Evolutionary conservation across 2,329 filamentous ascomycete genomes (phyloP).

Genomic region (Lasiodiplodia hormozganensis): DNA sequence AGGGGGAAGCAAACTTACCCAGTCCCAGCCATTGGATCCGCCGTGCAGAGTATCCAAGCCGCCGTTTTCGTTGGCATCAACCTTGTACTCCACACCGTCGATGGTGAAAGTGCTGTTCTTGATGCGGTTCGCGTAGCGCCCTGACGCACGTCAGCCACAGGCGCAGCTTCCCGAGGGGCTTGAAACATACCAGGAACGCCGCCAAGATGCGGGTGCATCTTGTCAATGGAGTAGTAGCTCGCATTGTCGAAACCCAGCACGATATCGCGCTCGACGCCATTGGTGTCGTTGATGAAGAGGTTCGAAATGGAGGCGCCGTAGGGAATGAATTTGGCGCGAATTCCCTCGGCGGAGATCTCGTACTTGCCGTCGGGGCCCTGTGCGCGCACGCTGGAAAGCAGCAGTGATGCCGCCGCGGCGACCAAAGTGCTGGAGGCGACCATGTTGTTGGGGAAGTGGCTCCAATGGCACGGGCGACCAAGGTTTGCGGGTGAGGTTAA

Average conservation of each 20-base stretch:
- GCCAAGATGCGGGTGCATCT: slow-evolving; percentile 73
- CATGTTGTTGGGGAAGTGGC: slow-evolving; percentile 6
- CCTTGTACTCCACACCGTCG: slow-evolving; percentile 66
- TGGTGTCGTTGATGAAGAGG: slow-evolving; percentile 72
- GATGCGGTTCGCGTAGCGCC: slow-evolving; percentile 81
- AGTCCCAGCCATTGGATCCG: slow-evolving; percentile 76
- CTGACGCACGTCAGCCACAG: slow-evolving; percentile 24
- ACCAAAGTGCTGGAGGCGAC: slow-evolving; percentile 1
- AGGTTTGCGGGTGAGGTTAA: background rate
- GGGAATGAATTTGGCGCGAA: slow-evolving; percentile 73
- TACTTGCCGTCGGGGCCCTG: slow-evolving; percentile 64
- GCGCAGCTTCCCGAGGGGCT: background rate
- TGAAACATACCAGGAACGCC: slow-evolving; percentile 65
- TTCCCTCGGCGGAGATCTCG: slow-evolving; percentile 71
- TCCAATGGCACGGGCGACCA: background rate
- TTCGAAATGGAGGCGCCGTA: slow-evolving; percentile 78
- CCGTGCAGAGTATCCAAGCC: slow-evolving; percentile 70
- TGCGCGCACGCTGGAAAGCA: slow-evolving; percentile 3
- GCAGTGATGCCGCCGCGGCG: background rate
- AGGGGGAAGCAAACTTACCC: slow-evolving; percentile 36
- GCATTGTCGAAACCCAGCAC: slow-evolving; percentile 80
- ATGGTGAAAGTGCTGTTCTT: slow-evolving; percentile 76
- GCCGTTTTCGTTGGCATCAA: slow-evolving; percentile 66
- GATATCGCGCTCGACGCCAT: slow-evolving; percentile 73
- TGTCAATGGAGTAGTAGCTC: slow-evolving; percentile 70